These are phyloP conservation scores for Eragrostis tef DNA, from an alignment of 202 grass and related monocot genomes.

Conservation along the genomic window DNA sequence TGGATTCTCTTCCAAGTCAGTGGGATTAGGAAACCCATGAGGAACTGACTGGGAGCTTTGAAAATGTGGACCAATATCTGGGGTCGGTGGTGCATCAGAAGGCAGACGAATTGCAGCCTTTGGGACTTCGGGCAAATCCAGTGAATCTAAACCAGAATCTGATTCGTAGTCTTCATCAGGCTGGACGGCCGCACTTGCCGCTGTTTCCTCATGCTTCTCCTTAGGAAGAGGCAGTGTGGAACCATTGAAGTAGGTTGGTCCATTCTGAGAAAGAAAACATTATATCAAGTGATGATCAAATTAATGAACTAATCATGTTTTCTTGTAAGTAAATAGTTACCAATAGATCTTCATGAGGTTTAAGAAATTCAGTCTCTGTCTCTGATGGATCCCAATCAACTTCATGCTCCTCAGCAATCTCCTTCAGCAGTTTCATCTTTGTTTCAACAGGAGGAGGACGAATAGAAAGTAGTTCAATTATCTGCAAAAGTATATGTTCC, in stretches of 20 bases:
- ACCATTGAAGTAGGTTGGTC: conserved; percentile 72
- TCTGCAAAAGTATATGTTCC: conserved; percentile 55
- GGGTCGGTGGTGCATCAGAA: conserved; percentile 53
- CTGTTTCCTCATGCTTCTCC: conserved; percentile 70
- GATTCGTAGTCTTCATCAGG: conserved; percentile 64
- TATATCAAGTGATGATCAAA: conserved; percentile 33
- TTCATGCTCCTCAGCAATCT: conserved; percentile 96
- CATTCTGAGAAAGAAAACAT: conserved; percentile 67
- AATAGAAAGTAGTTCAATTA: conserved; percentile 95
- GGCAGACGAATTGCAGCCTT: conserved; percentile 64
- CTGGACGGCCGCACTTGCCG: conserved; percentile 33
- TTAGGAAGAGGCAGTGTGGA: conserved; percentile 69
- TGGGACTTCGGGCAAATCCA: conserved; percentile 90
- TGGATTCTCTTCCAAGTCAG: conserved; percentile 56
- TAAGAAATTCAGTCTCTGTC: conserved; percentile 80
- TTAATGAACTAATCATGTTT: conserved; percentile 20
- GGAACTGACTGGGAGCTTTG: conserved; percentile 28
- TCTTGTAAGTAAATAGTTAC: conserved; percentile 50
- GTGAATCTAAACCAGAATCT: conserved; percentile 62
- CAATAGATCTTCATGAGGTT: conserved; percentile 92
- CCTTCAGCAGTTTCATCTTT: conserved; percentile 96
- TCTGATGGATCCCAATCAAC: conserved; percentile 94
- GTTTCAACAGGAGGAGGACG: conserved; percentile 72
- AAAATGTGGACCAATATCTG: conserved; percentile 38
- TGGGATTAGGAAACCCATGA: conserved; percentile 37